A percentile compares a stretch with the other conserved stretches of the same genome.
Conservation (phyloP, 2,329 filamentous ascomycete species). For the Eutypella sp. region DNA sequence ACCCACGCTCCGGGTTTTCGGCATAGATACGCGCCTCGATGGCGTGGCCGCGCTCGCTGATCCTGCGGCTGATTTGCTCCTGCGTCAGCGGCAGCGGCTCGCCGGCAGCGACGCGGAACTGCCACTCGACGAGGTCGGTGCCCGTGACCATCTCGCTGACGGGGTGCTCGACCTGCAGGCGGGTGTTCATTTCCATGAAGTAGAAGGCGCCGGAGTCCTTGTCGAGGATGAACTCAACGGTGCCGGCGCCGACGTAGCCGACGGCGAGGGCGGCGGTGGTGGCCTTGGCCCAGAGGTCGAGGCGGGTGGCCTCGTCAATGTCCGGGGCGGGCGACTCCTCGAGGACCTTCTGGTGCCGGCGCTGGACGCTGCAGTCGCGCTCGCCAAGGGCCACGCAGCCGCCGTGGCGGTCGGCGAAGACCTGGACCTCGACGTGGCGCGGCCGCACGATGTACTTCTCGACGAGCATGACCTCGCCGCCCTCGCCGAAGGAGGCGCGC, state of each 20-base stretch:
- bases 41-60: constrained; percentile 72
- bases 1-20: constrained; percentile 86
- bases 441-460: constrained; percentile 77
- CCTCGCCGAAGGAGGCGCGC: constrained; percentile 72
- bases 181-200: constrained; percentile 80
- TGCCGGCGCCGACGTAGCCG: constrained; percentile 83
- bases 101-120: constrained; percentile 69
- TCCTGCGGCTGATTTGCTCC: constrained; percentile 65
- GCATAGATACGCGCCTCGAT: constrained; percentile 97
- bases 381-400: constrained; percentile 81
- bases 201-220: constrained; percentile 76
- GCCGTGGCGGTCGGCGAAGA: constrained; percentile 79
- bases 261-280: constrained; percentile 66
- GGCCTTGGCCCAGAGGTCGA: constrained; percentile 63
- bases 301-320: constrained; percentile 51
- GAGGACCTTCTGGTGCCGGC: constrained; percentile 84
- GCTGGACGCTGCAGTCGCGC: constrained; percentile 81
- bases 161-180: constrained; percentile 93
- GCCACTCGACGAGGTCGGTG: constrained; percentile 85
- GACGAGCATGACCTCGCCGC: constrained; percentile 75
- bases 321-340: constrained; percentile 82
- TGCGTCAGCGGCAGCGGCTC: constrained; percentile 54
- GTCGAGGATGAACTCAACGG: constrained; percentile 87
- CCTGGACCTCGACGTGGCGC: constrained; percentile 83
- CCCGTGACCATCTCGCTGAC: constrained; percentile 72